Conservation (phyloP, 768 basidiomycete genomes). For the Podaxis sp. region DNA sequence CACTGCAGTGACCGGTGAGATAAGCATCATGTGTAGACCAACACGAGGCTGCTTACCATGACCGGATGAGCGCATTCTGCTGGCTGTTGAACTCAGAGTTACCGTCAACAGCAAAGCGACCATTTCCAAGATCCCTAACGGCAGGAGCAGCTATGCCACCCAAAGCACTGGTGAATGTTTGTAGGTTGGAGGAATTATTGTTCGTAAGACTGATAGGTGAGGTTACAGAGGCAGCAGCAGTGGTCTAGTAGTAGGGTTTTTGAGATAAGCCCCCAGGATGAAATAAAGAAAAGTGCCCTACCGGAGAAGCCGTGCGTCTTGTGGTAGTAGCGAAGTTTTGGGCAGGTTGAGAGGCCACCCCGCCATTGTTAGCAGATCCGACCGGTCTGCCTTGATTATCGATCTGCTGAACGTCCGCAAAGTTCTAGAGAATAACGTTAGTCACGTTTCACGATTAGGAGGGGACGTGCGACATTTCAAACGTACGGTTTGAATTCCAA, state of each 20-base stretch:
- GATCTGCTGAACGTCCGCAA: constrained; percentile 40
- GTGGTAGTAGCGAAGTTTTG: background rate
- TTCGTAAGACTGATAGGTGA: background rate
- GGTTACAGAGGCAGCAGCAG: background rate
- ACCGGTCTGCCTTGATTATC: constrained; percentile 45
- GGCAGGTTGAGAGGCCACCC: background rate
- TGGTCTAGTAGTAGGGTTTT: background rate
- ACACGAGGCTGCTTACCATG: constrained; percentile 35
- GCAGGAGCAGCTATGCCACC: constrained; percentile 46
- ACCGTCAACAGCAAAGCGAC: constrained; percentile 49
- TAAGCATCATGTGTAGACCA: background rate
- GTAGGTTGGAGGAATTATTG: constrained; percentile 35
- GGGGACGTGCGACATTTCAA: background rate
- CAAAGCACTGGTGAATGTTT: constrained; percentile 49
- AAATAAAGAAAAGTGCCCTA: background rate
- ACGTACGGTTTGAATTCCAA: constrained; percentile 50
- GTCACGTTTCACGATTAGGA: background rate
- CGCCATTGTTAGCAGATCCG: constrained; percentile 20
- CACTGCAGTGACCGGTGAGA: constrained; percentile 27
- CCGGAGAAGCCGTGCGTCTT: background rate
- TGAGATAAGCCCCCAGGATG: background rate
- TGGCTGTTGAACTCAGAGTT: constrained; percentile 47
- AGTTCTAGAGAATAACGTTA: constrained; percentile 34
- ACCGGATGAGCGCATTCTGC: constrained; percentile 45
- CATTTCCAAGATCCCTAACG: constrained; percentile 39